phyloP scores from a whole-genome alignment of 129 eudicot species.

The Apium graveolens region DNA sequence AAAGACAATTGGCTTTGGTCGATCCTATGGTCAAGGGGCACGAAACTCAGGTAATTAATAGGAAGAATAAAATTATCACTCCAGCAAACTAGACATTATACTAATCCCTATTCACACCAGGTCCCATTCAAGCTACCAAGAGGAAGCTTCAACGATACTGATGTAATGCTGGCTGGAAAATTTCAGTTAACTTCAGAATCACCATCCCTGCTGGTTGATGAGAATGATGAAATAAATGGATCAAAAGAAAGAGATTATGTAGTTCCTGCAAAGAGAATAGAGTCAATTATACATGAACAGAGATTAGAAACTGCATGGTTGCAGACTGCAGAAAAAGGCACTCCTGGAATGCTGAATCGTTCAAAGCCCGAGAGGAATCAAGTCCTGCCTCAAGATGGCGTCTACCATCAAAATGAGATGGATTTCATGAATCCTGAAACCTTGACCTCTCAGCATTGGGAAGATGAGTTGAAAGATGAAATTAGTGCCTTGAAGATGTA shows the following conservation, averaged over 20 bases:
- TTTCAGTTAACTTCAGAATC: slow-evolving; percentile 11
- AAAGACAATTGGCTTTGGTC: slow-evolving; percentile 12
- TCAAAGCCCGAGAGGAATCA: slow-evolving; percentile 85
- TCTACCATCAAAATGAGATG: slow-evolving; percentile 29
- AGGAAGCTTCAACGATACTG: slow-evolving; percentile 36
- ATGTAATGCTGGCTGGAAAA: slow-evolving; percentile 16
- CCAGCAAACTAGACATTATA: slow-evolving; percentile 7
- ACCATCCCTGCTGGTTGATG: slow-evolving; percentile 13
- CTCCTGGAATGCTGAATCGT: slow-evolving; percentile 65
- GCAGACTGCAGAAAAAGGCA: slow-evolving; percentile 84
- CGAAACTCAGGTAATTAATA: not conserved
- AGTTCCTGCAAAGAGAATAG: slow-evolving; percentile 77
- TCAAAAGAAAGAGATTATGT: slow-evolving; percentile 36
- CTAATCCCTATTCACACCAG: slow-evolving; percentile 17
- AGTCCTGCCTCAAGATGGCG: slow-evolving; percentile 78
- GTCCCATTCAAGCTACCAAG: slow-evolving; percentile 25
- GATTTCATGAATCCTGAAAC: slow-evolving; percentile 28
- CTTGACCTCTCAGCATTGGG: slow-evolving; percentile 48
- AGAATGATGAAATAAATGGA: slow-evolving; percentile 21
- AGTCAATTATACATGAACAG: slow-evolving; percentile 84
- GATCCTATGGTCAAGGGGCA: slow-evolving; percentile 26
- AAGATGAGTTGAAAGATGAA: slow-evolving; percentile 69
- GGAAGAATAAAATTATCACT: slow-evolving; percentile 4
- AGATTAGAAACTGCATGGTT: slow-evolving; percentile 94
- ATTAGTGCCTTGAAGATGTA: slow-evolving; percentile 52